Conservation (phyloP, 1,139 yeast species). For the Candida sp. region DNA sequence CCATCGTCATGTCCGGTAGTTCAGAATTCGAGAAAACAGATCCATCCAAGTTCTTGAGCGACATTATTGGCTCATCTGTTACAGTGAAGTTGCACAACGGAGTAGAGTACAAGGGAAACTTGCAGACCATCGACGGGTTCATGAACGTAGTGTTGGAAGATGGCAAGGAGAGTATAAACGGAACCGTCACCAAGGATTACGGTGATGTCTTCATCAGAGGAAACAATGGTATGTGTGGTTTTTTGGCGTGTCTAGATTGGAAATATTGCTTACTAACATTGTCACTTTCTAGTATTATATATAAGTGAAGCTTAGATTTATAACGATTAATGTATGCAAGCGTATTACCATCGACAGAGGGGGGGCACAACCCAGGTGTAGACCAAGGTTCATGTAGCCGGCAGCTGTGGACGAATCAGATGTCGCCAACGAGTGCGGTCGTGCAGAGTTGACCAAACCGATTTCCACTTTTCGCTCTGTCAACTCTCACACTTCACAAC, state of each 20-base stretch:
- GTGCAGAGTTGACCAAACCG: slow-evolving; percentile 6
- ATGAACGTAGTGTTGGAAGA: slow-evolving; percentile 92
- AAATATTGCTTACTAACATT: slow-evolving; percentile 2
- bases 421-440: slow-evolving; percentile 6
- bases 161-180: slow-evolving; percentile 69
- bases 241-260: not conserved
- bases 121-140: slow-evolving; percentile 95
- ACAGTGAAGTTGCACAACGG: slow-evolving; percentile 88
- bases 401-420: slow-evolving; percentile 18
- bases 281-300: slow-evolving; percentile 38
- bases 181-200: slow-evolving; percentile 57
- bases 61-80: slow-evolving; percentile 80
- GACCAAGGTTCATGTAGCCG: not conserved
- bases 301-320: slow-evolving; percentile 42
- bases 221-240: slow-evolving; percentile 71
- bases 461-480: slow-evolving; percentile 2
- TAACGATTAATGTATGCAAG: slow-evolving; percentile 9
- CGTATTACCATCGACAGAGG: no score
- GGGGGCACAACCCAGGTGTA: no score
- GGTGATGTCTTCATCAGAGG: slow-evolving; percentile 97
- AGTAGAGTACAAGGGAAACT: slow-evolving; percentile 71
- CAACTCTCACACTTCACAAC: slow-evolving; percentile 1
- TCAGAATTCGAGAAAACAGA: slow-evolving; percentile 36
- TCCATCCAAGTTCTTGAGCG: slow-evolving; percentile 81
- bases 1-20: slow-evolving; percentile 5